A percentile compares a stretch with the other conserved stretches of the same genome.
Evolutionary conservation across 371 early-diverging fungal genomes (phyloP).

Genomic region (Mortierella sp.): DNA sequence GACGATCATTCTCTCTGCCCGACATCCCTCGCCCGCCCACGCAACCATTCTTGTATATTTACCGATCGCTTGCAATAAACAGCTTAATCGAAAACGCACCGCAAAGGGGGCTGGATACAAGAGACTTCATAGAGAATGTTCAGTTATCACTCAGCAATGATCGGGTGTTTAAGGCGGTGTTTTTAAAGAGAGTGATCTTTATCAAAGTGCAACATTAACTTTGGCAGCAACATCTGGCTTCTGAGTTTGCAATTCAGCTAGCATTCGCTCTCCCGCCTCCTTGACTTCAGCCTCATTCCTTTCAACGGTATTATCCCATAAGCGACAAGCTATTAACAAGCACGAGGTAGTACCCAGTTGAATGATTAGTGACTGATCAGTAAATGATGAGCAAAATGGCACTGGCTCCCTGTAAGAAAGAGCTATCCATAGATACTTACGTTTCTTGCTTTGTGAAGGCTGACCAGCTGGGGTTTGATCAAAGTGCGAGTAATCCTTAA

Average conservation of each 20-base stretch:
- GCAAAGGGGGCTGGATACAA: too few species aligned
- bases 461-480: conserved; percentile 33
- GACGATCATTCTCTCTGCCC: too few species aligned
- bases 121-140: too few species aligned
- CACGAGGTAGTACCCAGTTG: not conserved
- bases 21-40: too few species aligned
- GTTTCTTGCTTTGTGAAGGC: conserved; percentile 5
- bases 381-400: not conserved
- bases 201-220: conserved; percentile 1
- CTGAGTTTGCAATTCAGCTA: conserved; percentile 25
- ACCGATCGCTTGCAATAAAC: too few species aligned
- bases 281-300: conserved; percentile 55
- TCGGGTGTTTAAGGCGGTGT: too few species aligned
- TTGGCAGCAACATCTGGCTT: conserved; percentile 29
- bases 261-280: conserved; percentile 47
- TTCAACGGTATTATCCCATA: conserved; percentile 56
- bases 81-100: too few species aligned
- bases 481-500: conserved; percentile 61
- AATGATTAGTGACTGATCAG: too few species aligned
- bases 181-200: too few species aligned
- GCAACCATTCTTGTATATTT: too few species aligned
- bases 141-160: too few species aligned
- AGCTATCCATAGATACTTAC: conserved; percentile 17
- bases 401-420: too few species aligned
- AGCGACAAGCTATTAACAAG: conserved; percentile 47